phyloP scores from a whole-genome alignment of 257 asterid species.

The Solanum habrochaites region DNA sequence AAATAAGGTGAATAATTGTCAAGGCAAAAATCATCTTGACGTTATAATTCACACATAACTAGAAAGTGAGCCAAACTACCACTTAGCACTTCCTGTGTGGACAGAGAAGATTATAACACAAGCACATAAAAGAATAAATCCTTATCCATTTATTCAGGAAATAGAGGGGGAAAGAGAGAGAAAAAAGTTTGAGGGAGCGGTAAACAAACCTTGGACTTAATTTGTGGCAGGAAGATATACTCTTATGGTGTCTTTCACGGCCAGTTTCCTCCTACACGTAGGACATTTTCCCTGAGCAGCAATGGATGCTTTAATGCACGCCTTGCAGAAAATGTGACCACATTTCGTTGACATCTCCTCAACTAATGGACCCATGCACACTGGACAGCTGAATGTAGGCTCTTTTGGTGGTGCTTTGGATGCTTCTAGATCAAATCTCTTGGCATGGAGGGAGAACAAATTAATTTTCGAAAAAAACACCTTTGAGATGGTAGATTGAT shows the following conservation, averaged over 20 bases:
- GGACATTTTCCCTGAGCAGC: constrained; percentile 14
- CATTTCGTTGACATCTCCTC: constrained; percentile 20
- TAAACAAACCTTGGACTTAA: constrained; percentile 26
- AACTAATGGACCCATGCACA: constrained; percentile 6
- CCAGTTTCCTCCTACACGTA: constrained; percentile 6
- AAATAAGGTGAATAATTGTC: neutral
- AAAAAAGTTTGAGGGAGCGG: neutral
- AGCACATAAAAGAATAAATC: neutral
- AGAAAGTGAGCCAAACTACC: neutral
- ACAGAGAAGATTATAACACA: neutral
- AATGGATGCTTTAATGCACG: constrained; percentile 4
- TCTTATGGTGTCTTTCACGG: constrained; percentile 3
- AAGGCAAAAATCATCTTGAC: neutral
- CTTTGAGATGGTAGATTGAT: neutral
- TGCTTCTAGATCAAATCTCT: constrained; percentile 22
- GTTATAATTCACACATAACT: neutral
- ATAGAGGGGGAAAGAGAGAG: neutral
- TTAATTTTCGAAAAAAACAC: neutral
- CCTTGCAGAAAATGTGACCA: constrained; percentile 24
- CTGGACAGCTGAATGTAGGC: constrained; percentile 10
- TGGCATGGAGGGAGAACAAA: neutral
- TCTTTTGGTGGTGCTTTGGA: neutral
- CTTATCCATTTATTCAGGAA: neutral
- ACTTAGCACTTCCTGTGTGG: neutral
- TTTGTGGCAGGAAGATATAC: constrained; percentile 27